A percentile compares a stretch with the other conserved stretches of the same genome.
These are phyloP conservation scores for Nannizziopsis arthrosporioides DNA, from an alignment of 2,329 filamentous ascomycete species.

Conservation along the genomic window DNA sequence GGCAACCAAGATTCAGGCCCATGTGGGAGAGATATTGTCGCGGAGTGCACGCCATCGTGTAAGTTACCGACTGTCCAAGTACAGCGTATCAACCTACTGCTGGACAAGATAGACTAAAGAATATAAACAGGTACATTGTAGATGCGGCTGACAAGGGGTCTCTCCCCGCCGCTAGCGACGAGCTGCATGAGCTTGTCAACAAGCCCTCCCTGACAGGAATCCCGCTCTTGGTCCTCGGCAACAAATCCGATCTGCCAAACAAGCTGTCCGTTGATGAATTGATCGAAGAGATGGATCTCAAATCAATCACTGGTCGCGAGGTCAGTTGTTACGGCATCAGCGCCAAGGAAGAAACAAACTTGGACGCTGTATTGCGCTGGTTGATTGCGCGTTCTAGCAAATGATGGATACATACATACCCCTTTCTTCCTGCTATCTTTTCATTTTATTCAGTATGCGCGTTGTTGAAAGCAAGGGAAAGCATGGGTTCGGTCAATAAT, in stretches of 20 bases:
- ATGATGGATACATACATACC: conserved; percentile 35
- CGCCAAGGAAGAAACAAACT: conserved; percentile 96
- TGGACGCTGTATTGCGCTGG: conserved; percentile 94
- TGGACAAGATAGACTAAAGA: conserved; percentile 10
- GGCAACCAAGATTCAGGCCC: conserved; percentile 87
- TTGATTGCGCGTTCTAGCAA: conserved; percentile 78
- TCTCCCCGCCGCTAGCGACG: conserved; percentile 75
- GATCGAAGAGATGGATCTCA: conserved; percentile 84
- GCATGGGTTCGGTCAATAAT: too few species aligned
- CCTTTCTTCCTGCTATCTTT: neutral
- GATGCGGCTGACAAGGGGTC: conserved; percentile 80
- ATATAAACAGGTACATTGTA: conserved; percentile 63
- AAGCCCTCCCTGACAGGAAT: conserved; percentile 80
- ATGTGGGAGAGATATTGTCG: conserved; percentile 99
- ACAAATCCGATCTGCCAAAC: conserved; percentile 90
- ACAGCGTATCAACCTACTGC: too few species aligned
- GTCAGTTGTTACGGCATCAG: conserved; percentile 98
- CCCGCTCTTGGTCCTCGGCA: conserved; percentile 83
- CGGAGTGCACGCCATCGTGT: conserved; percentile 92
- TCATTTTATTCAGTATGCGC: neutral
- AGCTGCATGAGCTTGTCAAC: conserved; percentile 77
- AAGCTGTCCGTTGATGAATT: conserved; percentile 89
- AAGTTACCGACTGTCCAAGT: conserved; percentile 6
- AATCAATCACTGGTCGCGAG: conserved; percentile 78
- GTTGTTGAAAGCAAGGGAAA: too few species aligned